Evolutionary conservation across 768 basidiomycete species (phyloP), one percentile per base, ranked within the genome.

Genomic region (Solioccasus polychromus): DNA sequence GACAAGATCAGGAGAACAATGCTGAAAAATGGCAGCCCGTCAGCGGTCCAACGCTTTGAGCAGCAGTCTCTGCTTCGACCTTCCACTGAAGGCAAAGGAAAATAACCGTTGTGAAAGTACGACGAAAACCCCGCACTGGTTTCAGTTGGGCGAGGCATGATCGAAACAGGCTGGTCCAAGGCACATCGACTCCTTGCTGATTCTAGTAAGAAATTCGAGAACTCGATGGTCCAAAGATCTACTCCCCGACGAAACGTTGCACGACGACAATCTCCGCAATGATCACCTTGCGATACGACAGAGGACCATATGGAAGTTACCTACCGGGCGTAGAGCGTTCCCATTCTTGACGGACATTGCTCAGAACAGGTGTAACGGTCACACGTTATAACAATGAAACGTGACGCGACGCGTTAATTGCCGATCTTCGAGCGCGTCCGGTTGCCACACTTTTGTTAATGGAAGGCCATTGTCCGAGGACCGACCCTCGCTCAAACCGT

Each of bases 251-350:
- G 28, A 17, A 52, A 51, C 42, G 53, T 56, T 56, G 44, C 44
- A 38, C 5, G 35, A 41, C 32, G 51, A 44, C 55, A 45, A 56
- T 56, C 55, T 58, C 55, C 55, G 56, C 42, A 18, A 34, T 9
- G 40, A 42, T 31, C 39, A 39, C 14, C 39, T 31, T 14, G 22
- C n/a, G 32, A 43, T 31, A 31, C 20, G 18, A 34, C 39, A 19
- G 26, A 17, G 36, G 14, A 25, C 28, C 18, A 14, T 14, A 31
- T 11, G 7, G 11, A 15, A 31, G 30, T n/a, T 24, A 17, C 18
- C 20, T 42, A 29, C 20, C 43, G 17, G 19, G 2, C 19, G 28
- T 29, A 18, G 35, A 37, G 31, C 36, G 35, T 6, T 24, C 30
- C 12, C n/a, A 34, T 39, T 4, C 19, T 12, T 3, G 9, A 20